Base-by-base conservation (phyloP, 768 basidiomycete genomes). In the Russula abietina region DNA sequence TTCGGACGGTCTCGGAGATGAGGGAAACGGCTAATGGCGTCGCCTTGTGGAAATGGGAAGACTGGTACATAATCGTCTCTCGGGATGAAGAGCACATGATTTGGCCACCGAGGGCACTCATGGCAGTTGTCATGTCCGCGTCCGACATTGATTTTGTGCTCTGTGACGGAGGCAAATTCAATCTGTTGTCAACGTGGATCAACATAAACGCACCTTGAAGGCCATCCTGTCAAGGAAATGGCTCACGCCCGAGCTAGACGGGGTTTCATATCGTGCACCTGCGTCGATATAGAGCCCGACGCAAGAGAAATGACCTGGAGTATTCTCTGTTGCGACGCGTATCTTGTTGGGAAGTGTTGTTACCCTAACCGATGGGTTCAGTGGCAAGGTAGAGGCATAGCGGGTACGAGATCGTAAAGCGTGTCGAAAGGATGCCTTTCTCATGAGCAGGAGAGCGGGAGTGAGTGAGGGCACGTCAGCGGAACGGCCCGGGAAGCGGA, bases 41-140 rank as follows among this genome's bases (percentile, higher is more conserved):
- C 45, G 85, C 85, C 64, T 85, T 78, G 67, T 93, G 86, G 71
- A 94, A 95, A 73, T 96, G 89, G 43, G 93, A 92, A 12, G 96
- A 96, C 75, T 98, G 97, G 72, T 98, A 99, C 89, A 97, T 92
- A 71, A 98, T 93, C 24, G 92, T 83, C 73, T 99, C 97, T 51
- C 97, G 81, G 2, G 93, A 88, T 19, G 93, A 91, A 19, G 93
- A 87, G 71, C 90, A 93, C 74, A 89, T 80, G 62, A 98, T 93
- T 76, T 96, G 93, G 17, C 93, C 93, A 45, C 96, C 95, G 38
- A 96, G 80, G 3, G 81, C 80, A 71, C 93, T 87, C 70, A 96
- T 88, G 43, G 88, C 87, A 3, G 78, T 77, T 4, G 87, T 82
- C 88, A 98, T 95, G 66, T 89, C 81, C 24, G 83, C 85, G 55